Evolutionary conservation across 2,329 filamentous ascomycete species (phyloP).

Genomic region (Ascochyta clinopodiicola): DNA sequence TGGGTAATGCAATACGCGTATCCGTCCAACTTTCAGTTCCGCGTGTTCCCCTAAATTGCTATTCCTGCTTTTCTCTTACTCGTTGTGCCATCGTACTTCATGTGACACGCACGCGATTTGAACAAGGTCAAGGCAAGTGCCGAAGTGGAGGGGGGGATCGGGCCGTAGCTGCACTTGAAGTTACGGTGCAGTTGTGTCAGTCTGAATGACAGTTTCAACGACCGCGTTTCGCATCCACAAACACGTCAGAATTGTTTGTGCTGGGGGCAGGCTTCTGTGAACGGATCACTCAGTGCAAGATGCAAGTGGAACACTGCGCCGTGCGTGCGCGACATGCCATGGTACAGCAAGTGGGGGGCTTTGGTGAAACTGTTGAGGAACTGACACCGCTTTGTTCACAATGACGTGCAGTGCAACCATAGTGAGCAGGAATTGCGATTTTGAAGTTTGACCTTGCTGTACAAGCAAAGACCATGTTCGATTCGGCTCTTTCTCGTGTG

Average conservation of each 20-base stretch:
- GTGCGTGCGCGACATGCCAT: slow-evolving; percentile 8
- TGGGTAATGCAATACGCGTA: too few relatives aligned
- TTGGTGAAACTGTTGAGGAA: slow-evolving; percentile 14
- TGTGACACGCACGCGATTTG: too few relatives aligned
- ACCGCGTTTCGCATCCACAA: not conserved
- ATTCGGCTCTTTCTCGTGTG: slow-evolving; percentile 7
- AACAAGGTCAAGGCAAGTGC: too few relatives aligned
- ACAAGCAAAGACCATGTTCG: slow-evolving; percentile 3
- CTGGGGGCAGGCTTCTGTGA: not conserved
- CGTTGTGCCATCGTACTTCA: too few relatives aligned
- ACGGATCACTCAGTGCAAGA: not conserved
- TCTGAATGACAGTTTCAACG: not conserved
- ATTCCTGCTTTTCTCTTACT: too few relatives aligned
- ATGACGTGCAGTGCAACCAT: slow-evolving; percentile 8
- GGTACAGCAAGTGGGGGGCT: not conserved
- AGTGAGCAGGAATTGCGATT: not conserved
- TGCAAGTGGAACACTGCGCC: slow-evolving; percentile 1
- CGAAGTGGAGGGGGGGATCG: too few relatives aligned
- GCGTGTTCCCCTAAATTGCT: too few relatives aligned
- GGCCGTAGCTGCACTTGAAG: too few relatives aligned
- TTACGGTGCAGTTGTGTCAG: too few relatives aligned
- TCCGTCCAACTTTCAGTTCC: too few relatives aligned
- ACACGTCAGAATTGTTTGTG: not conserved
- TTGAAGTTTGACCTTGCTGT: slow-evolving; percentile 8
- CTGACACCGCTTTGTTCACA: not conserved